Percentiles rank a stretch among this genome's conserved stretches.
phyloP scores from a whole-genome alignment of 495 filamentous ascomycete genomes.

The Daldinia caldariorum region DNA sequence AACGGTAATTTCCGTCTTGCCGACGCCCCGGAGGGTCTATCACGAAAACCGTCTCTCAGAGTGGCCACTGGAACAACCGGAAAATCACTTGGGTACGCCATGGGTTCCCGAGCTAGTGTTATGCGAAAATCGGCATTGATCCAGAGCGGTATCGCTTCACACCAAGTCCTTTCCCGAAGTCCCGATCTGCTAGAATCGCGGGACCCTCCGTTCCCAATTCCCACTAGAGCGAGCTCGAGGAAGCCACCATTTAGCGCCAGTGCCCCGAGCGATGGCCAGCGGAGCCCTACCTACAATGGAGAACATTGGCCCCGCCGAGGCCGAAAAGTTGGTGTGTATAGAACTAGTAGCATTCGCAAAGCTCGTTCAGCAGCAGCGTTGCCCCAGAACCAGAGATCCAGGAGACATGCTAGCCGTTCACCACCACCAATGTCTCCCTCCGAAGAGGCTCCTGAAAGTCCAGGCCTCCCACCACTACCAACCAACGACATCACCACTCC shows the following conservation, averaged over 20 bases:
- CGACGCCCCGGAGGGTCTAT: constrained; percentile 48
- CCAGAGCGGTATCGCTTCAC: constrained; percentile 76
- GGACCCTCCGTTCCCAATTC: constrained; percentile 89
- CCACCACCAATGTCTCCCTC: constrained; percentile 72
- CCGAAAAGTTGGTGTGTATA: constrained; percentile 54
- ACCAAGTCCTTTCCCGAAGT: constrained; percentile 74
- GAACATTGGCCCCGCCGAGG: constrained; percentile 56
- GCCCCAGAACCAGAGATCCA: constrained; percentile 57
- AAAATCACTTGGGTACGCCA: constrained; percentile 43
- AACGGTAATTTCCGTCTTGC: constrained; percentile 46
- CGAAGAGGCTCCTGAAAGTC: constrained; percentile 73
- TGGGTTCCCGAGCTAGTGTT: constrained; percentile 52
- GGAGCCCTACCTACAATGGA: constrained; percentile 73
- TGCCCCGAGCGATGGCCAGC: constrained; percentile 75
- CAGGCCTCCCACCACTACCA: constrained; percentile 75
- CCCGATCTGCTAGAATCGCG: constrained; percentile 73
- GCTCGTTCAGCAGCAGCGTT: constrained; percentile 82
- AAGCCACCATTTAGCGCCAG: constrained; percentile 73
- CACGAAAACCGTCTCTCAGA: constrained; percentile 47
- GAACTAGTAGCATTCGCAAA: constrained; percentile 74
- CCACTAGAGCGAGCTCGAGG: constrained; percentile 86
- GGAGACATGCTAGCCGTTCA: constrained; percentile 67
- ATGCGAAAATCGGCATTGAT: constrained; percentile 75
- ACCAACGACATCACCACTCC: constrained; percentile 75
- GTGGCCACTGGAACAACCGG: constrained; percentile 46